Evolutionary conservation across 108 stramenopile genomes (phyloP), one percentile per base, ranked within the genome.

Genomic region (Cyclostephanos invisitatus): DNA sequence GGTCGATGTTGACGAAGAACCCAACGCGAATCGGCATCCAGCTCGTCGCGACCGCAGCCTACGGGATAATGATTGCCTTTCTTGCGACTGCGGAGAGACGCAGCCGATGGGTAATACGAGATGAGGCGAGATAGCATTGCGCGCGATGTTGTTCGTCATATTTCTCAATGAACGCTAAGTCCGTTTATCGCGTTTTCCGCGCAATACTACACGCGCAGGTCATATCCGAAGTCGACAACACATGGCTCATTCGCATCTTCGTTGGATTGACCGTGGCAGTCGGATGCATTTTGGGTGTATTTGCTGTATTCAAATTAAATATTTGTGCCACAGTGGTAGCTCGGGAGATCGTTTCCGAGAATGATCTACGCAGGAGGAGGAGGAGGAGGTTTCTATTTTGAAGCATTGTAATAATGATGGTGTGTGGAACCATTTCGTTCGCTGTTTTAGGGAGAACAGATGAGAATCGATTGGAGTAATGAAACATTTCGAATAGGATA

Each of bases 221-320:
- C 0, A 44, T 76, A n/a, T 76, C 75, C 17, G 75, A 76, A n/a
- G 53, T 76, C 1, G 75, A 76, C 32, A 56, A 69, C 63, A 22
- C 57, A 10, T 76, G 75, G 75, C 68, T 76, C 21, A 42, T 48
- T 49, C 75, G 54, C 61, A 76, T 76, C 51, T 37, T 76, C 18
- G 68, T 76, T 22, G 75, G 67, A 21, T 28, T 61, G 15, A 42
- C 57, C 11, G 5, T 69, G 10, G 62, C 46, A 35, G 14, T 57
- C 18, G 75, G 68, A 21, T 63, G 68, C 59, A 8, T 37, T 15
- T 22, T 64, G 11, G 75, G 75, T 36, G 24, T 68, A 8, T 29
- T 64, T 1, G 62, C 53, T 50, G 60, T 68, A 7, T 62, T 69
- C 10, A 27, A 61, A 42, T 55, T 69, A 25, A 62, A 76, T 64